Evolutionary conservation across 2,329 filamentous ascomycete species (phyloP).

Genomic region (Pseudogymnoascus sp.): DNA sequence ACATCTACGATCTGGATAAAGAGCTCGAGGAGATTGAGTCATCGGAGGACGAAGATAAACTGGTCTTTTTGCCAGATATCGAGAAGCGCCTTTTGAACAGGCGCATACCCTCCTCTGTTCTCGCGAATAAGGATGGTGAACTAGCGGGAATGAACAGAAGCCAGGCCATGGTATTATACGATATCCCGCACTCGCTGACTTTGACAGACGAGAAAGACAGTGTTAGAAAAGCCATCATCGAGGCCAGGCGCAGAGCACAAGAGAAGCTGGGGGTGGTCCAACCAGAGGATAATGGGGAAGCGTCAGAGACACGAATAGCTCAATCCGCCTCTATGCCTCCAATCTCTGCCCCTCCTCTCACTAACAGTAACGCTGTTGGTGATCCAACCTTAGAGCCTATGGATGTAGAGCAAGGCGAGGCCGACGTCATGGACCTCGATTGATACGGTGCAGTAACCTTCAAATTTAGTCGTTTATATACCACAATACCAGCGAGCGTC

Average conservation of each 20-base stretch:
- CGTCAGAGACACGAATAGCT: neutral
- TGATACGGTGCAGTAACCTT: neutral
- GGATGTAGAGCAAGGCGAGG: neutral
- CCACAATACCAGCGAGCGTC: neutral
- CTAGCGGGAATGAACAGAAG: slow-evolving; percentile 42
- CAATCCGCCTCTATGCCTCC: neutral
- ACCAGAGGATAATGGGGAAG: neutral
- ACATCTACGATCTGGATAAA: slow-evolving; percentile 83
- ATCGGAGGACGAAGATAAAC: slow-evolving; percentile 49
- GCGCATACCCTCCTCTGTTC: slow-evolving; percentile 54
- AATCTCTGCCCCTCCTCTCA: neutral
- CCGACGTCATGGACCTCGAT: slow-evolving; percentile 7
- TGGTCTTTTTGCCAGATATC: slow-evolving; percentile 79
- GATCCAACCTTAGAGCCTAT: neutral
- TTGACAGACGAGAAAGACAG: slow-evolving; percentile 68
- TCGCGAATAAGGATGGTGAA: slow-evolving; percentile 49
- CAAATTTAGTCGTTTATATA: slow-evolving; percentile 1
- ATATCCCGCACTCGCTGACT: slow-evolving; percentile 66
- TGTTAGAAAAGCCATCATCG: slow-evolving; percentile 76
- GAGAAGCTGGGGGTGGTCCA: slow-evolving; percentile 37
- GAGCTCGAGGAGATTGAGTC: slow-evolving; percentile 67
- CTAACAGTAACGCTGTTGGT: neutral
- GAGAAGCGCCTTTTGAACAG: slow-evolving; percentile 69
- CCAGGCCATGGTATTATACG: slow-evolving; percentile 74
- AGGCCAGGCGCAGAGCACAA: slow-evolving; percentile 62